Evolutionary conservation across 805 yeast genomes (phyloP).

Genomic region (Blastobotrys americana): DNA sequence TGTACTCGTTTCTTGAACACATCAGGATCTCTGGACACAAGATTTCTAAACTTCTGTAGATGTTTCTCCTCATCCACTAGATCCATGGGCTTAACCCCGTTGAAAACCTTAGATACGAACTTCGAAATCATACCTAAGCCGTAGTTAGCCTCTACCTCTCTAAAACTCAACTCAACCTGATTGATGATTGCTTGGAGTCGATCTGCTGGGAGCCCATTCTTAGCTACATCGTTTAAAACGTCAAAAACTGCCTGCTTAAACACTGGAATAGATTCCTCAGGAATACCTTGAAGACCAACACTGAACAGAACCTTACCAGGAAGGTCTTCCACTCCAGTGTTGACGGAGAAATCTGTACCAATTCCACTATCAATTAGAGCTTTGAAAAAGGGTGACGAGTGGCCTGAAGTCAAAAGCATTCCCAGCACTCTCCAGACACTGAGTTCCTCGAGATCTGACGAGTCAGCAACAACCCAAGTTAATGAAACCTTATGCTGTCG

Average conservation of each 20-base stretch:
- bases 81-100: constrained; percentile 68
- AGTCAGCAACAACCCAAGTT: constrained; percentile 81
- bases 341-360: constrained; percentile 81
- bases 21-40: constrained; percentile 46
- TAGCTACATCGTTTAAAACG: constrained; percentile 40
- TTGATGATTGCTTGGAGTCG: constrained; percentile 82
- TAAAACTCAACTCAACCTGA: constrained; percentile 75
- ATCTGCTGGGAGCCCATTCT: constrained; percentile 42
- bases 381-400: constrained; percentile 83
- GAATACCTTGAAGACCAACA: constrained; percentile 75
- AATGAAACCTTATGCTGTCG: constrained; percentile 73
- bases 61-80: constrained; percentile 57
- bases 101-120: constrained; percentile 79
- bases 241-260: constrained; percentile 44
- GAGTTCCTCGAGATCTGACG: constrained; percentile 59
- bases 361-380: constrained; percentile 76
- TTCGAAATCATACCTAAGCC: constrained; percentile 73
- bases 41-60: constrained; percentile 52
- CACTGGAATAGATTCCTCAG: constrained; percentile 37
- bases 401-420: constrained; percentile 77
- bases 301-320: constrained; percentile 74
- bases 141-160: constrained; percentile 83
- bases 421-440: constrained; percentile 67
- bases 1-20: constrained; percentile 56
- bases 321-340: constrained; percentile 78